Evolutionary conservation across 202 grass and related monocot genomes (phyloP), one percentile per base, ranked within the genome.

Genomic region (Carex arenaria): DNA sequence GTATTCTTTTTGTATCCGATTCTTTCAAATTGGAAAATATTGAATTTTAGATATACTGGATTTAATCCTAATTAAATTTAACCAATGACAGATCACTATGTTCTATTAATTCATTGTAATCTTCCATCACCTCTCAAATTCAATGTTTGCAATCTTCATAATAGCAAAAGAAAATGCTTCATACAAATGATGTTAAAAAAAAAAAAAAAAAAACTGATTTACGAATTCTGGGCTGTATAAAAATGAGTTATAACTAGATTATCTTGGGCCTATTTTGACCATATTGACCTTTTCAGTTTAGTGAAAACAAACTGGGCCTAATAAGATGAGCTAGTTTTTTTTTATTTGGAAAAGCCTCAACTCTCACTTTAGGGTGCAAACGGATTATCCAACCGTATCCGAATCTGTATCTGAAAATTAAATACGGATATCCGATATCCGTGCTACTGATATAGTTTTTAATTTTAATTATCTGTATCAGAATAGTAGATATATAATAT

Each of bases 1-100:
- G 0, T 66, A 2, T 66, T 34, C 63, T 14, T 32, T 36, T 31
- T 17, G 30, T 67, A 34, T 36, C 30, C 2, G 1, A 56, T 18
- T 60, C n/a, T 20, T 60, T 60, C n/a, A 67, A 67, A 67, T 67
- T 67, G 6, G 64, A 67, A 66, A 66, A 38, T 67, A 67, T 67
- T 67, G 31, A 67, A 67, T 67, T 67, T 1, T 67, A 36, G 2
- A 67, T 67, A 8, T 67, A 7, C 12, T 65, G 28, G 13, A 65
- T 65, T 65, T 4, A 65, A 6, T 34, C 14, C 28, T 36, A 66
- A 66, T 5, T 17, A 66, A 34, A 36, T 36, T 67, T 17, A 36
- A 67, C 31, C 13, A 67, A 67, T 15, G 14, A 17, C 28, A 34
- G 28, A 34, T 67, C 30, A 36, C 57, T 9, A 20, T 60, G 20